These are phyloP conservation scores for Acanthamoeba quina DNA, from an alignment of 208 protist genomes.

Conservation along the genomic window DNA sequence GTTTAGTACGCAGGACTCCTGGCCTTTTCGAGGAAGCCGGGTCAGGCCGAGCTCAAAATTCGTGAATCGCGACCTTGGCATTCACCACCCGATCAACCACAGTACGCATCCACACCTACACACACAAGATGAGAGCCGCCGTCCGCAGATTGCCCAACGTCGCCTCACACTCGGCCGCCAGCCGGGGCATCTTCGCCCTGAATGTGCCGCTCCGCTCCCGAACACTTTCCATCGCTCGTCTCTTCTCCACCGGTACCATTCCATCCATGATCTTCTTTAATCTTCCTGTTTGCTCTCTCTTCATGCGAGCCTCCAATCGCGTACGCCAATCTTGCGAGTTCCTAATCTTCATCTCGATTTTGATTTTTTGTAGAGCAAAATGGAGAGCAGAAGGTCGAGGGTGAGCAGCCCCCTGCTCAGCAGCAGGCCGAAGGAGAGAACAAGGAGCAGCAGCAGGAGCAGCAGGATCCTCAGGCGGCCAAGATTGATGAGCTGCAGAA, in stretches of 20 bases:
- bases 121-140: neutral
- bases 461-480: neutral
- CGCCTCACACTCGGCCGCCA: neutral
- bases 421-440: constrained; percentile 9
- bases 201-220: neutral
- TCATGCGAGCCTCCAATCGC: neutral
- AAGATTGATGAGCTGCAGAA: constrained; percentile 58
- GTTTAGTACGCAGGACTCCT: too few relatives aligned
- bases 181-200: neutral
- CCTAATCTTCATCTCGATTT: neutral
- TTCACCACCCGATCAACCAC: neutral
- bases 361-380: neutral
- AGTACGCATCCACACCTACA: neutral
- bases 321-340: neutral
- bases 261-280: neutral
- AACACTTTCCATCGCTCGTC: neutral
- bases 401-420: neutral
- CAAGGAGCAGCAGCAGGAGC: neutral
- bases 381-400: neutral
- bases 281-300: neutral
- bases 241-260: neutral
- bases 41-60: too few relatives aligned
- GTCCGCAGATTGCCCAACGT: neutral
- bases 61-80: too few relatives aligned
- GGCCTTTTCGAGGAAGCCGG: too few relatives aligned